phyloP scores from a whole-genome alignment of 2,329 filamentous ascomycete species.

The Fusarium camptoceras region DNA sequence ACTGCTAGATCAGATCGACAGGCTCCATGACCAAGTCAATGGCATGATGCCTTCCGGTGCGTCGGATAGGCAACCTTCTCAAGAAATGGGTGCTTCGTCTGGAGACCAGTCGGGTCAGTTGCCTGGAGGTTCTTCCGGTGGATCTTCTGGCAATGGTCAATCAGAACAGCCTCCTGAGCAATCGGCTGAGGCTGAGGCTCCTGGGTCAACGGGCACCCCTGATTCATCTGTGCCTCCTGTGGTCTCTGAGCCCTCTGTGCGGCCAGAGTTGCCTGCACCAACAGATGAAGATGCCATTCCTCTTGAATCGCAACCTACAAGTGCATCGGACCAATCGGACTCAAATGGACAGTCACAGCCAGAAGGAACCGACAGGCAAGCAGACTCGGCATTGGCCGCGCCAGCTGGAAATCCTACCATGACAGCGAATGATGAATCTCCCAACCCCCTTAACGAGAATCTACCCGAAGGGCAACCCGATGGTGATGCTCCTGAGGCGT shows the following conservation, averaged over 20 bases:
- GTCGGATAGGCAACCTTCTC: slow-evolving; percentile 12
- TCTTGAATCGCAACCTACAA: slow-evolving; percentile 1
- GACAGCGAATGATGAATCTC: background rate
- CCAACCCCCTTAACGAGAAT: background rate
- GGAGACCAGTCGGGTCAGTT: slow-evolving; percentile 23
- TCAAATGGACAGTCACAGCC: slow-evolving; percentile 4
- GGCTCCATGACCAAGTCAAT: slow-evolving; percentile 46
- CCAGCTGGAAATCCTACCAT: slow-evolving; percentile 2
- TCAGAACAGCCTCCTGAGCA: slow-evolving; percentile 11
- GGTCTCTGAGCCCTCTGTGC: background rate
- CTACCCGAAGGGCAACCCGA: background rate
- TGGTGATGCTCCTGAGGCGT: background rate
- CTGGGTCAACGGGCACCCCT: background rate
- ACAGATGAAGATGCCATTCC: background rate
- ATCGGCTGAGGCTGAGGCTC: background rate
- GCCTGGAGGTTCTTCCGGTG: slow-evolving; percentile 11
- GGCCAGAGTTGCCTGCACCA: slow-evolving; percentile 1
- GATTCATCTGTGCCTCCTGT: slow-evolving; percentile 4
- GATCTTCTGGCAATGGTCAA: slow-evolving; percentile 3
- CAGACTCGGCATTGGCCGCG: background rate
- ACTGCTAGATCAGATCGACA: slow-evolving; percentile 47
- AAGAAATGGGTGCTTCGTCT: slow-evolving; percentile 15
- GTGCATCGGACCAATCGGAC: background rate
- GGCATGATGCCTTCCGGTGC: slow-evolving; percentile 41
- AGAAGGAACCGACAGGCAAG: slow-evolving; percentile 5